Conservation (phyloP, 352 stramenopile species). For the Halophytophthora batemanensis region DNA sequence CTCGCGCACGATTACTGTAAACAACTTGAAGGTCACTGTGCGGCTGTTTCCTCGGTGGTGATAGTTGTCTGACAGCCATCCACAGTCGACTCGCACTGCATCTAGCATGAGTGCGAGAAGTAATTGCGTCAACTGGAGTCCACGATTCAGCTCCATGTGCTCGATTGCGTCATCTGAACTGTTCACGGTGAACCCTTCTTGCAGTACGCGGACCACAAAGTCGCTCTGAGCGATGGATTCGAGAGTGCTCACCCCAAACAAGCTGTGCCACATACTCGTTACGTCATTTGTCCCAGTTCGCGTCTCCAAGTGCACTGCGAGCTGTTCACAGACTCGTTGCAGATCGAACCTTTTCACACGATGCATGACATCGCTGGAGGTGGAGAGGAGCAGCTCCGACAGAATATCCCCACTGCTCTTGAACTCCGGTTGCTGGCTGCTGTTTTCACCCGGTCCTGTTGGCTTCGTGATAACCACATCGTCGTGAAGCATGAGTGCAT, state of each 20-base stretch:
- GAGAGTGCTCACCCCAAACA: slow-evolving; percentile 32
- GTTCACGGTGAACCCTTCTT: slow-evolving; percentile 28
- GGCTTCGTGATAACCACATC: background rate
- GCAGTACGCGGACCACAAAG: slow-evolving; percentile 42
- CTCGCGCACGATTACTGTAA: slow-evolving; percentile 40
- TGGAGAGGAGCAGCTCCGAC: slow-evolving; percentile 23
- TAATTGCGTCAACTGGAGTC: slow-evolving; percentile 31
- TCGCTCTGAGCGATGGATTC: slow-evolving; percentile 37
- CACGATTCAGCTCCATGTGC: slow-evolving; percentile 5
- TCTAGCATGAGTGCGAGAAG: slow-evolving; percentile 44
- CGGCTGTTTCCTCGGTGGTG: background rate
- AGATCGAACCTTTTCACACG: slow-evolving; percentile 35
- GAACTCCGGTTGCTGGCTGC: background rate
- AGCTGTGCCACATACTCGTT: slow-evolving; percentile 42
- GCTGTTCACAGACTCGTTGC: slow-evolving; percentile 22
- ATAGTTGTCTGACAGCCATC: background rate
- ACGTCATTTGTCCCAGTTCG: slow-evolving; percentile 25
- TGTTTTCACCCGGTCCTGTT: background rate
- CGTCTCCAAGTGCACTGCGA: slow-evolving; percentile 32
- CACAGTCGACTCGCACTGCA: slow-evolving; percentile 30
- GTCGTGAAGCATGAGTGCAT: slow-evolving; percentile 44
- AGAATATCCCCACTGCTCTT: slow-evolving; percentile 33
- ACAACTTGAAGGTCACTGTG: slow-evolving; percentile 37
- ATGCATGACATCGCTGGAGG: slow-evolving; percentile 18
- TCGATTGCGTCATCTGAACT: background rate